phyloP scores from a whole-genome alignment of 208 protist species.

The Trypanosoma brucei region DNA sequence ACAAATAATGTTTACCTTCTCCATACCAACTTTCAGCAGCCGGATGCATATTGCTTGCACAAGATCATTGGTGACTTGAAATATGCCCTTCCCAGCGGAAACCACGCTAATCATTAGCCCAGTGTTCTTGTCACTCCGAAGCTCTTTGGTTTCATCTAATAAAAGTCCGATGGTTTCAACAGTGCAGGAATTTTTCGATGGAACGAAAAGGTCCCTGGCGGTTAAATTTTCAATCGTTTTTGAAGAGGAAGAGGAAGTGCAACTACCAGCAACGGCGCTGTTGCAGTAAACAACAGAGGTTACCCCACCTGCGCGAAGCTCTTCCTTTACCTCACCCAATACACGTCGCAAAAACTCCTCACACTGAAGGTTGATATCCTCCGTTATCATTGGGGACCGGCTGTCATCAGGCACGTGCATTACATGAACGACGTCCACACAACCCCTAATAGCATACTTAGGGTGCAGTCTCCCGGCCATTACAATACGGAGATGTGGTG shows the following conservation, averaged over 20 bases:
- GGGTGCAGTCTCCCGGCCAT: conserved; percentile 58
- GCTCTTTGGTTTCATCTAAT: conserved; percentile 56
- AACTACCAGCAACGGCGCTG: too few relatives aligned
- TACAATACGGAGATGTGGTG: conserved; percentile 61
- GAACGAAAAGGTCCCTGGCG: conserved; percentile 53
- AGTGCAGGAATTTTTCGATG: conserved; percentile 64
- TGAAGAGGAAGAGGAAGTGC: neutral
- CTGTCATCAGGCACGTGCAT: conserved; percentile 55
- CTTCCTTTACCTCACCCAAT: conserved; percentile 24
- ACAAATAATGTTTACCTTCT: conserved; percentile 67
- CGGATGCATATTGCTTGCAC: conserved; percentile 60
- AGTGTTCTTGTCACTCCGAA: conserved; percentile 44
- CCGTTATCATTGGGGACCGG: conserved; percentile 33
- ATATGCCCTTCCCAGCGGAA: conserved; percentile 77
- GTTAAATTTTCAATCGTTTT: conserved; percentile 19
- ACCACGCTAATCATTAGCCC: conserved; percentile 72
- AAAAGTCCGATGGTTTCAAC: conserved; percentile 70
- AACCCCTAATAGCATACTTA: conserved; percentile 40
- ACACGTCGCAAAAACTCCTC: conserved; percentile 57
- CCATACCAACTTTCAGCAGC: conserved; percentile 68
- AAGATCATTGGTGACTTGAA: conserved; percentile 60
- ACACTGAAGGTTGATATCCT: conserved; percentile 70
- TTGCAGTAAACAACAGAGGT: neutral
- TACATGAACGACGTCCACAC: conserved; percentile 66
- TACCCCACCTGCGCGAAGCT: neutral